Evolutionary conservation across 345 rosid genomes (phyloP), one percentile per base, ranked within the genome.

Genomic region (Euphorbia lathyris): DNA sequence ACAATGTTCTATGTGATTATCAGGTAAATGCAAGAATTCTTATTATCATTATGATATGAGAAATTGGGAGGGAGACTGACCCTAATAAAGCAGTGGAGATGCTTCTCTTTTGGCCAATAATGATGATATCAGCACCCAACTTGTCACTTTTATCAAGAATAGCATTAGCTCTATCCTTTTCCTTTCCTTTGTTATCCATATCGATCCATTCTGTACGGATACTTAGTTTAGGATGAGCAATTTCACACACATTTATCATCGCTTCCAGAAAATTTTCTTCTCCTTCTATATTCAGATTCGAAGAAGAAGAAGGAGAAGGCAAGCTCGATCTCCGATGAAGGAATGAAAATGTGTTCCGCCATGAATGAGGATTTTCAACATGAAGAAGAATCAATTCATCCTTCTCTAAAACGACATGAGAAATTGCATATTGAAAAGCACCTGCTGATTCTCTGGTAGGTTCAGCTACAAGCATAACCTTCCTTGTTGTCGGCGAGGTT

Each of bases 401-500:
- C 25, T 77, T 80, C 65, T 89, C 93, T 3, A 86, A 69, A 25
- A 89, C 83, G 0, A 80, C 91, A 60, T 87, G 96, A 38, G 91
- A 83, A 55, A 89, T 83, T 12, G 90, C 86, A 70, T 87, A 87
- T 74, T 87, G 89, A 61, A 91, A 83, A 3, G 97, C 96, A 0
- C 88, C 88, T 3, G 89, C 90, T 2, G 93, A 79, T 70, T 89
- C 91, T 5, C 88, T 71, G 51, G 85, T 76, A 4, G 90, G 90
- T 29, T 91, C 93, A 19, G 83, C 96, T 38, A 87, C 90, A 74
- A 87, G 87, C 90, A 91, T 84, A 17, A 91, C 84, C 79, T 83
- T 85, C 47, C 89, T 79, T 16, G 88, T 70, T 3, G 88, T 68
- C 4, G 71, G 58, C 17, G 73, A n/a, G 30, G 13, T 19, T 27